These are phyloP conservation scores for Pseudocercospora eumusae DNA, from an alignment of 2,329 filamentous ascomycete genomes.

Conservation along the genomic window DNA sequence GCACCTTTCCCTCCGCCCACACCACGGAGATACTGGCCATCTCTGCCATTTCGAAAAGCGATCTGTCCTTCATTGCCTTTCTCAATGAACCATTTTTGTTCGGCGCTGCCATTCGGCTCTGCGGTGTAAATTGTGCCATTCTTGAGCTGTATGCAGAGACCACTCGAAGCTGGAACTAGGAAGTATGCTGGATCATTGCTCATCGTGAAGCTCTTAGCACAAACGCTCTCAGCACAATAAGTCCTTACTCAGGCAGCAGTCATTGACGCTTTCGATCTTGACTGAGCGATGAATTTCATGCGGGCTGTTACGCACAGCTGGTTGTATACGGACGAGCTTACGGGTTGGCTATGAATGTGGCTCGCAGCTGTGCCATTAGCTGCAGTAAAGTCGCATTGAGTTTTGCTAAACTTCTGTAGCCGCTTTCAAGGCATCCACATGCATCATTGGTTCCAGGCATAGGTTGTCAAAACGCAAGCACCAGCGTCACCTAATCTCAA, in stretches of 20 bases:
- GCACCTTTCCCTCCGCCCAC: conserved; percentile 8
- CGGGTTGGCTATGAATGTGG: background rate
- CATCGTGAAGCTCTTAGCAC: conserved; percentile 6
- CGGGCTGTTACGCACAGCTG: background rate
- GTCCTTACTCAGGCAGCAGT: background rate
- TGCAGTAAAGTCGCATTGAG: background rate
- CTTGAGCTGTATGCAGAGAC: conserved; percentile 14
- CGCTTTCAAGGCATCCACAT: background rate
- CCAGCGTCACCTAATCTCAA: background rate
- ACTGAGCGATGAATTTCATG: background rate
- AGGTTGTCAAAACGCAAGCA: background rate
- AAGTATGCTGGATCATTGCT: conserved; percentile 11
- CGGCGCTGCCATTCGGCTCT: conserved; percentile 11
- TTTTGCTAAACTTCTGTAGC: background rate
- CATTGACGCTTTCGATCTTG: background rate
- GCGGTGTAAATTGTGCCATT: conserved; percentile 17
- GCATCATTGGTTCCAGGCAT: conserved; percentile 1
- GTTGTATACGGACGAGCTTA: too few species aligned
- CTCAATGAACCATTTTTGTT: conserved; percentile 17
- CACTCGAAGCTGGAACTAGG: conserved; percentile 19
- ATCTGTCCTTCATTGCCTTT: conserved; percentile 1
- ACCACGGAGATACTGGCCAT: conserved; percentile 13
- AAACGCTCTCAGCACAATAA: background rate
- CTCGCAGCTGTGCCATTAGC: conserved; percentile 1
- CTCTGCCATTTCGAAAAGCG: conserved; percentile 14